Percentiles rank a stretch among this genome's conserved stretches.
These are phyloP conservation scores for Teratosphaeria pseudoeucalypti DNA, from an alignment of 2,329 filamentous ascomycete species.

Conservation along the genomic window DNA sequence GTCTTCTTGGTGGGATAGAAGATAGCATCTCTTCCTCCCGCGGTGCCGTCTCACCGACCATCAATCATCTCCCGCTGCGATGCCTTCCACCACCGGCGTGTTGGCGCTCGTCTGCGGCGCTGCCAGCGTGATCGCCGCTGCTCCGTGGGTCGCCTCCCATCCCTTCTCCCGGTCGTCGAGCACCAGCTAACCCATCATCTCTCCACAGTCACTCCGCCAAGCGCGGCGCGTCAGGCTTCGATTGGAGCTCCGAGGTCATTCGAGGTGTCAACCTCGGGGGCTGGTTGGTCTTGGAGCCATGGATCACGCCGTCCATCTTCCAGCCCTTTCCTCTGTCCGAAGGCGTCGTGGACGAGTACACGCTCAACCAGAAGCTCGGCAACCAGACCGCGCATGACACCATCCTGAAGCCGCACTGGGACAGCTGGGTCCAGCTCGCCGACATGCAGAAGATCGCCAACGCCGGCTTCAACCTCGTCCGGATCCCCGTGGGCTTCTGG, in stretches of 20 bases:
- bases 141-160: conserved; percentile 14
- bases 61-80: not conserved
- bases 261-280: conserved; percentile 42
- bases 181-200: not conserved
- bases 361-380: conserved; percentile 41
- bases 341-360: conserved; percentile 40
- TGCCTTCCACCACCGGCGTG: not conserved
- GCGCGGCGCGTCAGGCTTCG: conserved; percentile 29
- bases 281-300: conserved; percentile 38
- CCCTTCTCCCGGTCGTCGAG: not conserved
- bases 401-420: conserved; percentile 41
- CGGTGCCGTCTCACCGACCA: not conserved
- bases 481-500: conserved; percentile 52
- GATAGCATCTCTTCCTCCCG: not conserved
- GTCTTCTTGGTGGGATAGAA: not conserved
- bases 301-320: conserved; percentile 51
- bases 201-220: not conserved
- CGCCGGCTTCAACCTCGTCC: conserved; percentile 49
- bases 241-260: conserved; percentile 42
- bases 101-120: conserved; percentile 15
- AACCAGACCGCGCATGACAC: conserved; percentile 31
- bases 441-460: conserved; percentile 49
- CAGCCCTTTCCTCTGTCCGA: conserved; percentile 16
- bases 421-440: conserved; percentile 37
- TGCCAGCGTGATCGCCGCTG: conserved; percentile 12